Percentiles rank a stretch among this genome's conserved stretches.
These are phyloP conservation scores for Crepidotus variabilis DNA, from an alignment of 768 basidiomycete species.

Conservation along the genomic window DNA sequence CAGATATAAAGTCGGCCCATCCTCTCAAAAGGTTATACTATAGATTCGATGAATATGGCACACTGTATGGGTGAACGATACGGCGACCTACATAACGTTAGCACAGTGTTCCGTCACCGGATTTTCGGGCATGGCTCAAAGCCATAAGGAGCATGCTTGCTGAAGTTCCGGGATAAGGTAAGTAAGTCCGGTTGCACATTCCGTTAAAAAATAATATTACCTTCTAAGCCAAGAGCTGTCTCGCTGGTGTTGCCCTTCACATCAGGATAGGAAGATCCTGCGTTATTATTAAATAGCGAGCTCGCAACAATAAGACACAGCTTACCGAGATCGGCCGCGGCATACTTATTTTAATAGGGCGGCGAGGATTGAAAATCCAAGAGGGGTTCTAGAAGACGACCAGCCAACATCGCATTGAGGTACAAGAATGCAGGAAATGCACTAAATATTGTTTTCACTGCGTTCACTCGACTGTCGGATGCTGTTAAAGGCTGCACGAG, in stretches of 20 bases:
- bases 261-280: slow-evolving; percentile 14
- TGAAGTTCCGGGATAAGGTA: slow-evolving; percentile 16
- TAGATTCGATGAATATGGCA: neutral
- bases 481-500: no score
- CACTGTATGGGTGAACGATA: neutral
- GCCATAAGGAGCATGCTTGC: slow-evolving; percentile 50
- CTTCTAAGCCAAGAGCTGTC: slow-evolving; percentile 6
- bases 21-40: slow-evolving; percentile 40
- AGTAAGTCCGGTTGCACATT: no score
- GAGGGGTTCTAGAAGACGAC: slow-evolving; percentile 41
- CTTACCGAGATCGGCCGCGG: slow-evolving; percentile 27
- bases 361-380: slow-evolving; percentile 33
- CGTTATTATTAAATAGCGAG: no score
- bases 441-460: slow-evolving; percentile 42
- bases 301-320: neutral
- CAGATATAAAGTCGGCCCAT: slow-evolving; percentile 48
- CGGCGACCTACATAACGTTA: slow-evolving; percentile 32
- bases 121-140: slow-evolving; percentile 30
- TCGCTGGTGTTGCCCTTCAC: slow-evolving; percentile 5
- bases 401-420: slow-evolving; percentile 35
- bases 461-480: slow-evolving; percentile 31
- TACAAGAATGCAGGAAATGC: slow-evolving; percentile 41
- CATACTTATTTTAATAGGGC: slow-evolving; percentile 11
- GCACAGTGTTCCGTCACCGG: slow-evolving; percentile 33
- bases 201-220: no score